Evolutionary conservation across 306 rosid genomes (phyloP).

Genomic region (Dryas alaskensis): DNA sequence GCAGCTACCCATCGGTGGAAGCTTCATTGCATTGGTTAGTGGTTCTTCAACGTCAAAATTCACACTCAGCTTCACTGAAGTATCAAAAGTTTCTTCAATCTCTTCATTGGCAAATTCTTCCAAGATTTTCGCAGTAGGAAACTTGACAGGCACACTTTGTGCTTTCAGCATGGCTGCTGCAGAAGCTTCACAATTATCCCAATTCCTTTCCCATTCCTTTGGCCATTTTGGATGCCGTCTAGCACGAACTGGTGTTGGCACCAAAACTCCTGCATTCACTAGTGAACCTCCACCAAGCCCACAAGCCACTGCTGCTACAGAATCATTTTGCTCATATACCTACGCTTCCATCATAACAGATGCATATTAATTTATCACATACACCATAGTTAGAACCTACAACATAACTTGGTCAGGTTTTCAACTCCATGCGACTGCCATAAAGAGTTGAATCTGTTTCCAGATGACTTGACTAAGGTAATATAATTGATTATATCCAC

Average conservation of each 20-base stretch:
- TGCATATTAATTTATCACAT: neutral
- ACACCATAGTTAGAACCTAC: no score
- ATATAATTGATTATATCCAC: neutral
- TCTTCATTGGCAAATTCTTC: constrained; percentile 25
- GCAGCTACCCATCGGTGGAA: constrained; percentile 19
- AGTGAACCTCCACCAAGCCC: constrained; percentile 45
- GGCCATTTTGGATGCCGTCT: constrained; percentile 40
- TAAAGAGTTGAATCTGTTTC: neutral
- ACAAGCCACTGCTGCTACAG: constrained; percentile 33
- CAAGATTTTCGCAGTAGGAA: constrained; percentile 26
- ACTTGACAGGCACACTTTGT: constrained; percentile 30
- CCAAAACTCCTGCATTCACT: constrained; percentile 39
- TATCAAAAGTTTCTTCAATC: constrained; percentile 26
- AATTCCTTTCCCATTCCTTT: constrained; percentile 41
- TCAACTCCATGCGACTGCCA: neutral
- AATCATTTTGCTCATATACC: constrained; percentile 32
- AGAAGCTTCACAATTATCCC: constrained; percentile 37
- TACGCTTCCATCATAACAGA: neutral
- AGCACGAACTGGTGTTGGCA: constrained; percentile 31
- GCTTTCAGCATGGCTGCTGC: constrained; percentile 33
- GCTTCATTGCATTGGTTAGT: constrained; percentile 5
- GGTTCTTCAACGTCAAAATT: constrained; percentile 33
- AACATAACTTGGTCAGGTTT: no score
- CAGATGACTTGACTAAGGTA: neutral
- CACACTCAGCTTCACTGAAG: constrained; percentile 29